Percentiles rank a stretch among this genome's conserved stretches.
Conservation (phyloP, 768 basidiomycete genomes). For the Lactarius pseudohatsudake region DNA sequence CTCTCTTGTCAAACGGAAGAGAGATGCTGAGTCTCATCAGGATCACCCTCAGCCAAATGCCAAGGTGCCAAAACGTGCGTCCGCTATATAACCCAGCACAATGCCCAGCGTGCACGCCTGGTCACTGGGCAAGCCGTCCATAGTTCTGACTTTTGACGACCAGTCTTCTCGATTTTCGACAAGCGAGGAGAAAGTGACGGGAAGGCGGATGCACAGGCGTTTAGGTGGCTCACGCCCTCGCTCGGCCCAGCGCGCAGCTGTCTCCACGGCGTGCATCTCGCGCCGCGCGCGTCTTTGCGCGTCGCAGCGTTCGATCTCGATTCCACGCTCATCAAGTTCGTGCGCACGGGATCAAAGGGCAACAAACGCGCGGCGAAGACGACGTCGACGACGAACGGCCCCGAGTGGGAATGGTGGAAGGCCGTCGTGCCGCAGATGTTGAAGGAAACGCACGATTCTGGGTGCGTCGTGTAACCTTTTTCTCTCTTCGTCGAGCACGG, state of each 20-base stretch:
- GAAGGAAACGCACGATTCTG: constrained; percentile 54
- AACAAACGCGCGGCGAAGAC: constrained; percentile 33
- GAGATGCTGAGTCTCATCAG: neutral
- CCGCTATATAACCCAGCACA: neutral
- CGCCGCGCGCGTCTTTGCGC: constrained; percentile 49
- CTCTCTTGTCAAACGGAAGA: constrained; percentile 14
- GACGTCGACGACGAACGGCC: constrained; percentile 35
- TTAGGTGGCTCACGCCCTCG: constrained; percentile 36
- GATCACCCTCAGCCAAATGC: neutral
- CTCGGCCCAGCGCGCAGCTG: constrained; percentile 38
- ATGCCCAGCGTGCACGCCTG: neutral
- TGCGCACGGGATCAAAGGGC: constrained; percentile 36
- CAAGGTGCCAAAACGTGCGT: constrained; percentile 22
- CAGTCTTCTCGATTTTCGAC: constrained; percentile 36
- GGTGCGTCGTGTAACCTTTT: constrained; percentile 43
- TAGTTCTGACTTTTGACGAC: neutral
- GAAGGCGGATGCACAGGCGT: constrained; percentile 21
- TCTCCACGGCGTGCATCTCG: constrained; percentile 39
- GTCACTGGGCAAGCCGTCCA: neutral
- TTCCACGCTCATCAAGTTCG: constrained; percentile 71
- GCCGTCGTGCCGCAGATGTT: constrained; percentile 60
- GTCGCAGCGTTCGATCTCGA: constrained; percentile 86
- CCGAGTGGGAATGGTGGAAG: constrained; percentile 77
- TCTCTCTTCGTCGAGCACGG: neutral
- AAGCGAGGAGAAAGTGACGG: constrained; percentile 19